Conservation (phyloP, 192 early-diverging fungal species). For the Chytriomyces sp. region DNA sequence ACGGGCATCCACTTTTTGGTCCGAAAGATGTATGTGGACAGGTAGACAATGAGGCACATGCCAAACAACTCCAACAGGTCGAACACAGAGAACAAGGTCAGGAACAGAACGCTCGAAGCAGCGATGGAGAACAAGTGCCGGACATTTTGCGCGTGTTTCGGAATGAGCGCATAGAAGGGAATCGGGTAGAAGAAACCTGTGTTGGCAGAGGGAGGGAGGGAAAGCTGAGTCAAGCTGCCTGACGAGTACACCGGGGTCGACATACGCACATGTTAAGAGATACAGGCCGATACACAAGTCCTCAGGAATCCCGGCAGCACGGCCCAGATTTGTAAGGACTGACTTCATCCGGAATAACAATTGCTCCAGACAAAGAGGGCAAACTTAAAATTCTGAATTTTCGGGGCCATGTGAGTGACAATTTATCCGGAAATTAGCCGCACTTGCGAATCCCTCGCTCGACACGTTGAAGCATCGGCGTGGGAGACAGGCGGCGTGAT, state of each 20-base stretch:
- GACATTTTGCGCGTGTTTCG: neutral
- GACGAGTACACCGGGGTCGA: no score
- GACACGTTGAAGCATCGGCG: neutral
- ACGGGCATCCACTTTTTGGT: constrained; percentile 36
- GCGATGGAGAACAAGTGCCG: constrained; percentile 55
- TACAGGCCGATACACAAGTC: neutral
- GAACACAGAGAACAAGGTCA: constrained; percentile 39
- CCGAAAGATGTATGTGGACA: constrained; percentile 3
- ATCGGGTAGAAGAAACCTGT: constrained; percentile 13
- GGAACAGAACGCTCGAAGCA: constrained; percentile 39
- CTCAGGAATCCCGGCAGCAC: neutral
- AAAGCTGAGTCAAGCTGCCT: no score
- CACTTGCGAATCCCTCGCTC: neutral
- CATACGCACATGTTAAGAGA: neutral
- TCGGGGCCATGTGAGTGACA: neutral
- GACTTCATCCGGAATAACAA: neutral
- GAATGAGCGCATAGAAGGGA: constrained; percentile 22
- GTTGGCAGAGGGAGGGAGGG: neutral
- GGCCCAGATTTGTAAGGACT: neutral
- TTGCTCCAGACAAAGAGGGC: neutral
- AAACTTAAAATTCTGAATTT: neutral
- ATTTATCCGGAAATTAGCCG: neutral
- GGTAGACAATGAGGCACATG: constrained; percentile 36
- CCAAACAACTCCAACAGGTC: constrained; percentile 45
- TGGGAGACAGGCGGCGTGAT: no score